Conservation (phyloP, 1,139 yeast genomes). For the Taphrina betulina region DNA sequence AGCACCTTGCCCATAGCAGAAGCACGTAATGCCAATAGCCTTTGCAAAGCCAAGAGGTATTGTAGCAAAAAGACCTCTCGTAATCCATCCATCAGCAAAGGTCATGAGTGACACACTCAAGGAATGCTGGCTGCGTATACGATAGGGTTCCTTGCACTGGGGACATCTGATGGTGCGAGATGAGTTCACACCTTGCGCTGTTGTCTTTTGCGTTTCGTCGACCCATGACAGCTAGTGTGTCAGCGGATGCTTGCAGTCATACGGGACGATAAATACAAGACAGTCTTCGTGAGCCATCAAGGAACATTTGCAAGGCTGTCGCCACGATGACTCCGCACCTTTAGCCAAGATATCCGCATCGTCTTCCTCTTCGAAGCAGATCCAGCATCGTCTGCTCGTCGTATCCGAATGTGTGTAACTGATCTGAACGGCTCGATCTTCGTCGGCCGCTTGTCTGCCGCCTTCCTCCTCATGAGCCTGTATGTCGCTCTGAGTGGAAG, state of each 20-base stretch:
- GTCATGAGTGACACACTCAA: slow-evolving; percentile 24
- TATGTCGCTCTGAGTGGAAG: neutral
- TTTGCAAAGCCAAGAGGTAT: slow-evolving; percentile 24
- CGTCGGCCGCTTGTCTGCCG: neutral
- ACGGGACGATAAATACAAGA: no score
- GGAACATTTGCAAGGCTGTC: slow-evolving; percentile 49
- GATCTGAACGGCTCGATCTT: slow-evolving; percentile 1
- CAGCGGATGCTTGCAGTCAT: no score
- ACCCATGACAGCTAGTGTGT: slow-evolving; percentile 51
- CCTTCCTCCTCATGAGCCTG: neutral
- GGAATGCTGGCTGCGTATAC: slow-evolving; percentile 14
- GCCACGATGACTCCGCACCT: slow-evolving; percentile 41
- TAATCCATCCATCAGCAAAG: slow-evolving; percentile 17
- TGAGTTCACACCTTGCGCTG: slow-evolving; percentile 34
- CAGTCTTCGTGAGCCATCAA: slow-evolving; percentile 50
- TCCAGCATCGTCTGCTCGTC: slow-evolving; percentile 28
- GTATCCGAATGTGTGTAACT: neutral
- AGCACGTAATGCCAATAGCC: slow-evolving; percentile 18
- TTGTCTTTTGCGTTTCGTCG: slow-evolving; percentile 27
- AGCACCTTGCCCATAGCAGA: slow-evolving; percentile 27
- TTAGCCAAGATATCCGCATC: neutral
- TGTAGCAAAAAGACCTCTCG: slow-evolving; percentile 8
- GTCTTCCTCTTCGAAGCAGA: slow-evolving; percentile 32
- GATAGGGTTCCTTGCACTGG: slow-evolving; percentile 33
- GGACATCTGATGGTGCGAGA: slow-evolving; percentile 28